phyloP scores from a whole-genome alignment of 2,329 filamentous ascomycete genomes.

The Thelonectria blattea region DNA sequence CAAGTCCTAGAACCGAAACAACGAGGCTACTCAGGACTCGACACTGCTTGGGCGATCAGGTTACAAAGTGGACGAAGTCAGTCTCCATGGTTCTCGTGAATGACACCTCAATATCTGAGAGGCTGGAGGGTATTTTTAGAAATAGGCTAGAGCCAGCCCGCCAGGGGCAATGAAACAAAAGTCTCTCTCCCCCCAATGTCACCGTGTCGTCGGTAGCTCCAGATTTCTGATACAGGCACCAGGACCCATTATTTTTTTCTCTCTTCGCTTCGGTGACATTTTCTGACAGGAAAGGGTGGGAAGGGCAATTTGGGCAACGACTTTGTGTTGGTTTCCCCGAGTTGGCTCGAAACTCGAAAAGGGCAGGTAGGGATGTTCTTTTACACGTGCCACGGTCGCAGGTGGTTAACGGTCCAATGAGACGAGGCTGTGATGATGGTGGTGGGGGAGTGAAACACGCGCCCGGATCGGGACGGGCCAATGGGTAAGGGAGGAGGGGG shows the following conservation, averaged over 20 bases:
- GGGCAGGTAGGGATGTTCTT: too few species aligned
- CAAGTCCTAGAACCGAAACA: too few species aligned
- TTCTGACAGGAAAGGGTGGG: too few species aligned
- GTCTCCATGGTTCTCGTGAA: not conserved
- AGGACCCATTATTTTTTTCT: too few species aligned
- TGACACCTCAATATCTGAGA: too few species aligned
- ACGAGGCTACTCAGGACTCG: too few species aligned
- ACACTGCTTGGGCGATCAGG: too few species aligned
- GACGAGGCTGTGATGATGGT: slow-evolving; percentile 29
- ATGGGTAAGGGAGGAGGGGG: slow-evolving; percentile 41
- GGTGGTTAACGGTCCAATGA: slow-evolving; percentile 29
- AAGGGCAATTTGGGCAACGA: not conserved
- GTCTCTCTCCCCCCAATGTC: not conserved
- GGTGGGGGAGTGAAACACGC: slow-evolving; percentile 38
- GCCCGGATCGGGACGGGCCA: slow-evolving; percentile 32
- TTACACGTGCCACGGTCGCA: too few species aligned
- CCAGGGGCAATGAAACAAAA: slow-evolving; percentile 11
- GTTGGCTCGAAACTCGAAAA: too few species aligned
- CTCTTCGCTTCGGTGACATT: too few species aligned
- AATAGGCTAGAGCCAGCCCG: slow-evolving; percentile 15
- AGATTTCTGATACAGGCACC: slow-evolving; percentile 36
- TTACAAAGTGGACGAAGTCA: not conserved
- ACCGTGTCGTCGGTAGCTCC: not conserved
- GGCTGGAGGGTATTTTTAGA: slow-evolving; percentile 27
- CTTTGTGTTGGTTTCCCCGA: too few species aligned